Conservation (phyloP, 208 protist species). For the Leishmania guyanensis region DNA sequence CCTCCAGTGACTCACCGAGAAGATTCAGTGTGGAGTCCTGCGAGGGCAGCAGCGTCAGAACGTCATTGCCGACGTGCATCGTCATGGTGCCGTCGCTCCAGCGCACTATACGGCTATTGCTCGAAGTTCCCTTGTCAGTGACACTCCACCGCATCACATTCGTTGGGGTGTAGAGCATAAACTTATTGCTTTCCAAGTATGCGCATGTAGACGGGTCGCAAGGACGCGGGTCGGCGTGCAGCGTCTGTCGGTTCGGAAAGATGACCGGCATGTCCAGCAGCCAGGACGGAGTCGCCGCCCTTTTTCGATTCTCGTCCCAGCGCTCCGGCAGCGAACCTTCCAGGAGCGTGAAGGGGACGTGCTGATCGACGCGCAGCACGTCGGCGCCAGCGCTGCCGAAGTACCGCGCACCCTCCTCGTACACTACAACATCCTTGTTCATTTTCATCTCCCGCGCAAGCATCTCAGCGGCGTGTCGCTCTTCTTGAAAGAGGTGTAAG, state of each 20-base stretch:
- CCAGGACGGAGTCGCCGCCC: conserved; percentile 39
- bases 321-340: conserved; percentile 35
- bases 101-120: conserved; percentile 79
- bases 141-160: conserved; percentile 82
- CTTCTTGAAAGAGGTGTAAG: conserved; percentile 36
- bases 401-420: conserved; percentile 48
- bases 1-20: conserved; percentile 42
- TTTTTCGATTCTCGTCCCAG: conserved; percentile 11
- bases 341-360: conserved; percentile 55
- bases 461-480: conserved; percentile 18
- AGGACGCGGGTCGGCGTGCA: conserved; percentile 83
- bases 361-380: conserved; percentile 33
- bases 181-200: conserved; percentile 65
- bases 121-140: conserved; percentile 23
- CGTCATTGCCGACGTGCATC: conserved; percentile 80
- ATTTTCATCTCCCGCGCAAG: conserved; percentile 30
- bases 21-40: conserved; percentile 61
- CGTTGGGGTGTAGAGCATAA: conserved; percentile 78
- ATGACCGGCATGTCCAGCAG: conserved; percentile 88
- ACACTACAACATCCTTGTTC: conserved; percentile 41
- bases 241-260: conserved; percentile 72
- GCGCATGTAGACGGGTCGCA: conserved; percentile 55
- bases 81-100: conserved; percentile 86
- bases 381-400: conserved; percentile 59
- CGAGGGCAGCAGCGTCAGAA: conserved; percentile 53